phyloP scores from a whole-genome alignment of 2,329 filamentous ascomycete genomes.

The Cryphonectria japonica region DNA sequence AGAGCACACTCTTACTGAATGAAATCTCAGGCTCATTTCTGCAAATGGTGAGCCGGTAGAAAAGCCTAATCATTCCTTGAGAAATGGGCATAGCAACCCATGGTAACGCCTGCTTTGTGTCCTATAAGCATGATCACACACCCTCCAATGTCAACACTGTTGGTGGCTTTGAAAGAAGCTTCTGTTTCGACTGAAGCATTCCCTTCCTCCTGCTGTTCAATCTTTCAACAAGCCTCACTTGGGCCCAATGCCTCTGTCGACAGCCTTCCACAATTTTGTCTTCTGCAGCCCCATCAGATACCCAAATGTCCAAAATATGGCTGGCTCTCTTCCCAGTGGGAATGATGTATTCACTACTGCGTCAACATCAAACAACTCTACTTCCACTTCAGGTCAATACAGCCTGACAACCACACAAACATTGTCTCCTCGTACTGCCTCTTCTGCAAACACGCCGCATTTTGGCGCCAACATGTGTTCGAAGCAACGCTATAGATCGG shows the following conservation, averaged over 20 bases:
- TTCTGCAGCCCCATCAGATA: background rate
- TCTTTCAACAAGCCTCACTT: background rate
- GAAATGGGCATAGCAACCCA: background rate
- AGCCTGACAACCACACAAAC: background rate
- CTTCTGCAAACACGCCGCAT: background rate
- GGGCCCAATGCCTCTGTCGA: background rate
- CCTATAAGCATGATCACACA: background rate
- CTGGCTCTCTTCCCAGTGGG: background rate
- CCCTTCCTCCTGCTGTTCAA: background rate
- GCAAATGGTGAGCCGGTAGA: background rate
- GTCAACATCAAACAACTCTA: background rate
- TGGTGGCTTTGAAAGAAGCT: background rate
- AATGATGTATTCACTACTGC: background rate
- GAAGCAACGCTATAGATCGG: constrained; percentile 13
- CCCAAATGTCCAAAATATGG: background rate
- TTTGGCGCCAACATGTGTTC: background rate
- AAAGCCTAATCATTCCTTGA: background rate
- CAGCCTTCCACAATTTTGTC: background rate
- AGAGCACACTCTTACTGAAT: background rate
- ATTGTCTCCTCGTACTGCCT: background rate
- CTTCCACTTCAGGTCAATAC: background rate
- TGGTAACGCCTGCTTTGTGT: background rate
- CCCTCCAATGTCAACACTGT: background rate
- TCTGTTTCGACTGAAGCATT: background rate
- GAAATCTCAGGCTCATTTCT: background rate